phyloP scores from a whole-genome alignment of 495 filamentous ascomycete genomes.

The Penicillium herquei region DNA sequence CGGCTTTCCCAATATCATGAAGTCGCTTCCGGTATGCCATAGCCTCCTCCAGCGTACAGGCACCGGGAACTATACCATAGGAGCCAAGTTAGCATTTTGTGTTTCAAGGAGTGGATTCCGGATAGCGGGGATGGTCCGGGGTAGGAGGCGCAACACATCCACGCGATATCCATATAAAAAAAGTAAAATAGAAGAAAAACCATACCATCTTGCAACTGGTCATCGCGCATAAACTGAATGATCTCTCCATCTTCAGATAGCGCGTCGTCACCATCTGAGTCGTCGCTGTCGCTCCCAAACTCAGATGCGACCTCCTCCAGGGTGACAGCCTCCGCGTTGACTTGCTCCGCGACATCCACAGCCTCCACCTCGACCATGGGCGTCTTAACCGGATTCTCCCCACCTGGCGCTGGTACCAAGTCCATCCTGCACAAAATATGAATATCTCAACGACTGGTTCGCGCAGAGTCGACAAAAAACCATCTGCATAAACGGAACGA shows the following conservation, averaged over 20 bases:
- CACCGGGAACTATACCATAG: conserved; percentile 45
- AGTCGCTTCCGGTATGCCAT: conserved; percentile 64
- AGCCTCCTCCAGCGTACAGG: conserved; percentile 75
- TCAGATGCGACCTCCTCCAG: conserved; percentile 32
- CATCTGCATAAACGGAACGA: conserved; percentile 28
- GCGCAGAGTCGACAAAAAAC: conserved; percentile 36
- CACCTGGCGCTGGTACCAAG: conserved; percentile 39
- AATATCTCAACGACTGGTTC: conserved; percentile 33
- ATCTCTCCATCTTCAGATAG: conserved; percentile 68
- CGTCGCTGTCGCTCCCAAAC: conserved; percentile 60
- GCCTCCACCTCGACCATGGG: conserved; percentile 47
- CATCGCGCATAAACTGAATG: conserved; percentile 61
- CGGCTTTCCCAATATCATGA: conserved; percentile 68
- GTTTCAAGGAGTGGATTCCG: conserved; percentile 12
- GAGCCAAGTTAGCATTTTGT: conserved; percentile 14
- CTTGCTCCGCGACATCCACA: conserved; percentile 34
- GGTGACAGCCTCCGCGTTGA: conserved; percentile 26
- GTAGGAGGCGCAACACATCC: conserved; percentile 12
- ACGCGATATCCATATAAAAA: not conserved
- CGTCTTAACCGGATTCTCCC: conserved; percentile 39
- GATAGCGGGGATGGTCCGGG: conserved; percentile 27
- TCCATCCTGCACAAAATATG: conserved; percentile 41
- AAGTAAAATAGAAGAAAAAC: not conserved
- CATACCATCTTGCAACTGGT: conserved; percentile 53
- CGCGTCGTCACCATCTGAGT: conserved; percentile 65